phyloP scores from a whole-genome alignment of 2,329 filamentous ascomycete species.

The Fusarium camptoceras region DNA sequence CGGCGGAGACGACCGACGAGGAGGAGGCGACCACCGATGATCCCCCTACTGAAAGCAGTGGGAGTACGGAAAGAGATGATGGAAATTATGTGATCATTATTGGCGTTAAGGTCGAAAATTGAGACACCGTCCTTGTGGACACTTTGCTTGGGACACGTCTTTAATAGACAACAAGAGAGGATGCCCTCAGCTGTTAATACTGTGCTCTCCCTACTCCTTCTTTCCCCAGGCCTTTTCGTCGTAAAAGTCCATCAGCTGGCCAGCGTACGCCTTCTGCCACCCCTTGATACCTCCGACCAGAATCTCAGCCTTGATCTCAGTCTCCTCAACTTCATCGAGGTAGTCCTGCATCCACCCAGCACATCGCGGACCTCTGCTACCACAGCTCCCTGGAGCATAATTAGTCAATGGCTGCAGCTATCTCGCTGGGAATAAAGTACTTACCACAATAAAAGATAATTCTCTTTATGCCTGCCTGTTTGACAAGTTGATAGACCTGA shows the following conservation, averaged over 20 bases:
- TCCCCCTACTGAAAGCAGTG: neutral
- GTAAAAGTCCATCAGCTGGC: conserved; percentile 63
- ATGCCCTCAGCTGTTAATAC: conserved; percentile 35
- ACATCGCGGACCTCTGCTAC: conserved; percentile 62
- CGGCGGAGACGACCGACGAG: conserved; percentile 67
- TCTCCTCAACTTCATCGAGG: conserved; percentile 59
- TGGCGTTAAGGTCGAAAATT: conserved; percentile 54
- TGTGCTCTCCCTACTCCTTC: conserved; percentile 38
- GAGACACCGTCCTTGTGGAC: conserved; percentile 35
- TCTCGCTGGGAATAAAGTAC: neutral
- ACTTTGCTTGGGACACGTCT: conserved; percentile 42
- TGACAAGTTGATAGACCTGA: conserved; percentile 61
- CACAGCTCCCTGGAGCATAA: conserved; percentile 59
- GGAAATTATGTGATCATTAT: conserved; percentile 43
- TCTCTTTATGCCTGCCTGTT: conserved; percentile 59
- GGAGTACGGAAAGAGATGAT: conserved; percentile 21
- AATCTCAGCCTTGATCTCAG: conserved; percentile 59
- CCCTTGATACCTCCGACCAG: conserved; percentile 66
- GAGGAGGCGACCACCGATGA: conserved; percentile 51
- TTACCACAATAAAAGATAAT: conserved; percentile 69
- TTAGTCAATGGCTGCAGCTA: neutral
- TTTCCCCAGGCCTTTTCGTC: conserved; percentile 56
- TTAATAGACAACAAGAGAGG: conserved; percentile 49
- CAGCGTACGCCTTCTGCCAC: conserved; percentile 63
- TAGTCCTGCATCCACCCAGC: conserved; percentile 69